Evolutionary conservation across 2,329 filamentous ascomycete species (phyloP), one percentile per base, ranked within the genome.

Genomic region (Trichoderma afroharzianum): DNA sequence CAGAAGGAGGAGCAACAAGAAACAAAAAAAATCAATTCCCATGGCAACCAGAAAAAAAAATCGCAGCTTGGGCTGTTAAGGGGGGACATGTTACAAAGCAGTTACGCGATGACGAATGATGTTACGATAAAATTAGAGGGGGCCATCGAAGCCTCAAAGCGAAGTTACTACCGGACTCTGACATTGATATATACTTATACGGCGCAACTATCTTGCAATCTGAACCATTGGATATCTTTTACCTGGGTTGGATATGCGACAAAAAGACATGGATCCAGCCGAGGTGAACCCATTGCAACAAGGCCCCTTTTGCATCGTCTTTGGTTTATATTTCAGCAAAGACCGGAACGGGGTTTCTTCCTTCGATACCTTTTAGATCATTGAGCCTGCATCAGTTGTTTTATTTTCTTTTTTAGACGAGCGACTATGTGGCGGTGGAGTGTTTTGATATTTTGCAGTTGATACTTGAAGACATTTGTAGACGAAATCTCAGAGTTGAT

Each of bases 361-460:
- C 69, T 73, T 75, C 73, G 67, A 79, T 68, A 68, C 63, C 58
- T 71, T 47, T 69, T 53, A 69, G 57, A 69, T 62, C 11, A 72
- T 75, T 77, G 69, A 59, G 36, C 69, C 63, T 70, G 21, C 63
- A 53, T 53, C 24, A 24, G 11, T 36, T 53, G 26, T 50, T 61
- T 61, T 68, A 24, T 32, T 15, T 58, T 58, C 26, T 32, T 68
- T 59, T 72, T 70, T 63, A 53, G 58, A 63, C 32, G 50, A 26
- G 59, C 32, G 47, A 50, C 26, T n/a, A 39, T 43, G 15, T 33
- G 32, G 63, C 58, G 63, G 63, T 68, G 63, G 36, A 66, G 28
- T 55, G 50, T 33, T 67, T 39, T 36, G 32, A 58, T n/a, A 32
- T 69, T 26, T 36, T 36, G 32, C 33, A 15, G n/a, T 33, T 62